Base-by-base conservation (phyloP, 1,284 basidiomycete genomes). In the Apiotrichum laibachii region DNA sequence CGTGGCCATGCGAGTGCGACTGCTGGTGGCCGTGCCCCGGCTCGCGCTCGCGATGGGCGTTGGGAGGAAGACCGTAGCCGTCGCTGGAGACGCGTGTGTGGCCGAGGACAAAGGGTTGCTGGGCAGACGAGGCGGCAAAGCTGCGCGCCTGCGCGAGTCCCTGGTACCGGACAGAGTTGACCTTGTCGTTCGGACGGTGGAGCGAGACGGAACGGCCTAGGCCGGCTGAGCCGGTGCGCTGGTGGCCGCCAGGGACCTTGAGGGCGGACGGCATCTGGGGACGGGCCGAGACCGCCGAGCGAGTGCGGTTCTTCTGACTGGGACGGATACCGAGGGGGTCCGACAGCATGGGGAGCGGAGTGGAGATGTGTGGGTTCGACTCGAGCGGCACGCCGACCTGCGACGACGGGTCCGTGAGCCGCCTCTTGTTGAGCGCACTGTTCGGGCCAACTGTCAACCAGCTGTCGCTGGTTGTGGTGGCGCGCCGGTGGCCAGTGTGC, bases 361-460 rank as follows among this genome's bases (percentile, higher is more conserved):
- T 43, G 0, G 68, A 66, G 34, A 68, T 68, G 31, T 62, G 54
- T 11, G 70, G 63, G 55, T 69, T 53, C 22, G 51, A 53, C 15
- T 65, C 63, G 13, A 50, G 11, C 44, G 12, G 64, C 64, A 11
- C 47, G 21, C 19, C 8, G 10, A 40, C 16, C 12, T 31, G 26
- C 26, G 34, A 16, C 26, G 31, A 52, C 9, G 56, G 57, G 18
- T 59, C 61, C 9, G 60, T 57, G 13, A 60, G 48, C 22, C 55
- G 52, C 2, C 61, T 55, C 15, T 44, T 26, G 18, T 31, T 8
- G n/a, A 34, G 42, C 40, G 55, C 26, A 47, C 48, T 34, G 44
- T 33, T 48, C 18, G 21, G 59, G 12, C 68, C 68, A 15, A 62
- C 62, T 9, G 60, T 62, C 21, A 69, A 43, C 70, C 70, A 73